These are phyloP conservation scores for Dendrobium huoshanense DNA, from an alignment of 106 monocot genomes.

Conservation along the genomic window DNA sequence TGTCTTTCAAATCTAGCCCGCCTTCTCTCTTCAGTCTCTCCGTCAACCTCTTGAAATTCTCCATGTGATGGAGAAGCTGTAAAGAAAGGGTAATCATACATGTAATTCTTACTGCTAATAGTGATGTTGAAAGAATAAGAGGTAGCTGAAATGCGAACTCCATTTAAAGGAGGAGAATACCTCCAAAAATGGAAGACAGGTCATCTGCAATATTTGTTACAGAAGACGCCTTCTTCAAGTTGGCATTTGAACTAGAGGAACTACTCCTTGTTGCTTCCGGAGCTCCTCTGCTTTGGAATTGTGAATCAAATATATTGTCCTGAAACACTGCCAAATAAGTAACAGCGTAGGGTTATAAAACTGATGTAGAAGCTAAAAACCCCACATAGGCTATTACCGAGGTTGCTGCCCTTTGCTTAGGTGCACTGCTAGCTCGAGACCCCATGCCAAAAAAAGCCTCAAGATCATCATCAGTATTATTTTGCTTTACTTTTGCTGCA, in stretches of 20 bases:
- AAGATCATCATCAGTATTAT: slow-evolving; percentile 69
- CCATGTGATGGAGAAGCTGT: slow-evolving; percentile 54
- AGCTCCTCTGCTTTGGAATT: slow-evolving; percentile 33
- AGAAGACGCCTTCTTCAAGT: slow-evolving; percentile 54
- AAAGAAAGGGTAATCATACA: slow-evolving; percentile 5
- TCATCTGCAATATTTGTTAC: slow-evolving; percentile 83
- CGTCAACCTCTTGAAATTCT: slow-evolving; percentile 91
- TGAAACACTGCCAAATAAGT: slow-evolving; percentile 24
- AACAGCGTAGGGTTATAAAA: background rate
- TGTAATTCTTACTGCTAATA: background rate
- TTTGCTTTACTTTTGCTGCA: slow-evolving; percentile 47
- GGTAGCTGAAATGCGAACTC: background rate
- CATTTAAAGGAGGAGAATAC: slow-evolving; percentile 25
- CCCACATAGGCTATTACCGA: slow-evolving; percentile 24
- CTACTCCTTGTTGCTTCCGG: slow-evolving; percentile 20
- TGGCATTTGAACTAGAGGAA: slow-evolving; percentile 48
- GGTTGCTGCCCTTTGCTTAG: slow-evolving; percentile 57
- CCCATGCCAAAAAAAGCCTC: slow-evolving; percentile 82
- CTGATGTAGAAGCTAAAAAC: background rate
- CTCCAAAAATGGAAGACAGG: slow-evolving; percentile 78
- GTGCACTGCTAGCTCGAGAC: slow-evolving; percentile 69
- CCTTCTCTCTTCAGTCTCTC: slow-evolving; percentile 87
- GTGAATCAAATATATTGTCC: slow-evolving; percentile 64
- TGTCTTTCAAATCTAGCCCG: slow-evolving; percentile 75
- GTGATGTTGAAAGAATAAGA: background rate